Percentiles rank a stretch among this genome's conserved stretches.
Conservation (phyloP, 192 early-diverging fungal species). For the Phlyctochytrium arcticum region DNA sequence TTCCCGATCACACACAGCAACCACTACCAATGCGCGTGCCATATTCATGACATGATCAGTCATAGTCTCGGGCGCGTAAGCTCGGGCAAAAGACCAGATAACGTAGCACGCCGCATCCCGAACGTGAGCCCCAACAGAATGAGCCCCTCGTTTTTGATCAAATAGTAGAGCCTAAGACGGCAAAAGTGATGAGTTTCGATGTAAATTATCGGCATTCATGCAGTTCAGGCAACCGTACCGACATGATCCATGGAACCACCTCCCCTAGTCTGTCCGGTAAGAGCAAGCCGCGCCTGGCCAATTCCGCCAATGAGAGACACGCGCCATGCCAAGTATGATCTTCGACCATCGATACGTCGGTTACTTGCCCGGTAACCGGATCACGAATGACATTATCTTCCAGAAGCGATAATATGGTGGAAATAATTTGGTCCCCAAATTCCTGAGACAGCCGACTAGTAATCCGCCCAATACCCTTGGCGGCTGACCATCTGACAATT, state of each 20-base stretch:
- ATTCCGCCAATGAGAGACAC: conserved; percentile 85
- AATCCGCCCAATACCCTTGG: conserved; percentile 93
- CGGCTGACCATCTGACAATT: conserved; percentile 95
- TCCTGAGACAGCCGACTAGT: conserved; percentile 72
- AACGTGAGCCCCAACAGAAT: conserved; percentile 90
- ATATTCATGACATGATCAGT: conserved; percentile 58
- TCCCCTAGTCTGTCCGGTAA: conserved; percentile 65
- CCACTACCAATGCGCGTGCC: conserved; percentile 72
- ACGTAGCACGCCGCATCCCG: conserved; percentile 97
- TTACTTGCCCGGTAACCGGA: conserved; percentile 20
- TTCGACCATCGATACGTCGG: conserved; percentile 63
- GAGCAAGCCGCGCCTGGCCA: conserved; percentile 81
- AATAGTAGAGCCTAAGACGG: conserved; percentile 67
- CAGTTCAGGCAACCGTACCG: conserved; percentile 35
- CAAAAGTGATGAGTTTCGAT: not conserved
- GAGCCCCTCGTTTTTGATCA: conserved; percentile 81
- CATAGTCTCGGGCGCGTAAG: conserved; percentile 72
- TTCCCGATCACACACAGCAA: conserved; percentile 88
- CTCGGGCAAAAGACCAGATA: conserved; percentile 95
- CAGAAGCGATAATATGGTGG: conserved; percentile 72
- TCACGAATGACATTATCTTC: conserved; percentile 67
- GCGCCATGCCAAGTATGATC: conserved; percentile 95
- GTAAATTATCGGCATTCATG: not conserved
- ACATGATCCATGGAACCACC: conserved; percentile 76
- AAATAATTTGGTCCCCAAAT: conserved; percentile 79